phyloP scores from a whole-genome alignment of 495 filamentous ascomycete species.

The Xylaria sp. region DNA sequence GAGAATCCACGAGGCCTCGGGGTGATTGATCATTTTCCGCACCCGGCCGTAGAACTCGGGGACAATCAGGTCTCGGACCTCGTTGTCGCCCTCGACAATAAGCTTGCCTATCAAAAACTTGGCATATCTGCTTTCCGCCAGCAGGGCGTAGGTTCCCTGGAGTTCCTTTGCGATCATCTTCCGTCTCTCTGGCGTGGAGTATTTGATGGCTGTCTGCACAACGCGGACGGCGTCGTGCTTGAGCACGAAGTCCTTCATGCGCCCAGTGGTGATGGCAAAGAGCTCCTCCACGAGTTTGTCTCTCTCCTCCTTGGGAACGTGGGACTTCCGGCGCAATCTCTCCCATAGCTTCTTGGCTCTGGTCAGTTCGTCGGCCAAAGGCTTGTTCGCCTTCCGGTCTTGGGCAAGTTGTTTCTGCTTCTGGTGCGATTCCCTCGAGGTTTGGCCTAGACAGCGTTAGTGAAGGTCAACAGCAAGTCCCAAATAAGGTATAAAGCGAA shows the following conservation, averaged over 20 bases:
- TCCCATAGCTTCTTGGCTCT: conserved; percentile 98
- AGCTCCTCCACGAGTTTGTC: conserved; percentile 86
- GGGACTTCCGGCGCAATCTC: conserved; percentile 85
- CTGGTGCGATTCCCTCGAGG: conserved; percentile 83
- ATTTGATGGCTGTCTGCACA: conserved; percentile 95
- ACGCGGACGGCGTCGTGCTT: conserved; percentile 97
- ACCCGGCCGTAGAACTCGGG: conserved; percentile 95
- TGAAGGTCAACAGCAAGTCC: neutral
- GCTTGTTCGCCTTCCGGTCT: conserved; percentile 91
- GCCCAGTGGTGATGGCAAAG: conserved; percentile 86
- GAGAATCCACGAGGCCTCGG: conserved; percentile 94
- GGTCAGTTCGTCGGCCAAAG: conserved; percentile 86
- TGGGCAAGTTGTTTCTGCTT: conserved; percentile 89
- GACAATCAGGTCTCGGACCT: conserved; percentile 84
- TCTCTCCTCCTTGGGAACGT: conserved; percentile 84
- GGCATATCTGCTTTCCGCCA: conserved; percentile 93
- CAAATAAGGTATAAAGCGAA: conserved; percentile 15
- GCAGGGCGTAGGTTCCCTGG: conserved; percentile 78
- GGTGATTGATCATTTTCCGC: conserved; percentile 89
- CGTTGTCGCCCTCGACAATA: conserved; percentile 83
- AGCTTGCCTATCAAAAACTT: conserved; percentile 97
- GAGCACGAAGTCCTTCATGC: conserved; percentile 93
- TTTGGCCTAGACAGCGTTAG: conserved; percentile 43
- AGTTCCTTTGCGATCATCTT: conserved; percentile 88
- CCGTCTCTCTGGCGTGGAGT: conserved; percentile 82